Evolutionary conservation across 192 early-diverging fungal genomes (phyloP), one percentile per base, ranked within the genome.

Genomic region (Funneliformis geosporum): DNA sequence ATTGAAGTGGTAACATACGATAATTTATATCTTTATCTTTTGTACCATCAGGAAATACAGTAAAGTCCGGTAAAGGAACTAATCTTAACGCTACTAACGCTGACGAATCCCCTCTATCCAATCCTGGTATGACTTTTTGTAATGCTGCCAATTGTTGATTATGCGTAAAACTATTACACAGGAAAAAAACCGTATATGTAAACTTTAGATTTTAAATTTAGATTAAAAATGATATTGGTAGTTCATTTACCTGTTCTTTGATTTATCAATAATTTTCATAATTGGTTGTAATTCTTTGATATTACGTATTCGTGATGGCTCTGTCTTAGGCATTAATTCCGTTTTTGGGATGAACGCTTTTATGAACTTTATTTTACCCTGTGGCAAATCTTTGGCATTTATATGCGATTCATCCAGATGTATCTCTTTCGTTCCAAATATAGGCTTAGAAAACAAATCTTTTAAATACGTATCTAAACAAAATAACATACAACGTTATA

Each of bases 381-480:
- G 3, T 0, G 43, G 70, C 28, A 72, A 47, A 50, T 72, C 70
- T 2, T 72, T 1, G 7, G 70, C 43, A 47, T 44, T 25, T 47
- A 72, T 23, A 27, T n/a, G 44, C 2, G 70, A 50, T n/a, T 46
- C 42, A 12, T 72, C 70, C 5, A 72, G 3, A 27, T 47, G 40
- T 8, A 72, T 46, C 27, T 72, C 70, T 72, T 72, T 72, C 12
- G 42, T 43, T 9, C 70, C 70, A 72, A 72, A 72, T 27, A 21
- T 27, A 14, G 43, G 70, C 23, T 72, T 72, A 50, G 21, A 46
- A 9, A 72, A 72, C 14, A 72, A 18, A 40, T 72, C 70, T 27
- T 44, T 72, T 11, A 42, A n/a, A 28, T 72, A 72, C 21, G 40
- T 27, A 25, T 72, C 70, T 72, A 25, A 47, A 27, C 27, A 11